Evolutionary conservation across 441 rosid genomes (phyloP).

Genomic region (Pelargonium citronellum): DNA sequence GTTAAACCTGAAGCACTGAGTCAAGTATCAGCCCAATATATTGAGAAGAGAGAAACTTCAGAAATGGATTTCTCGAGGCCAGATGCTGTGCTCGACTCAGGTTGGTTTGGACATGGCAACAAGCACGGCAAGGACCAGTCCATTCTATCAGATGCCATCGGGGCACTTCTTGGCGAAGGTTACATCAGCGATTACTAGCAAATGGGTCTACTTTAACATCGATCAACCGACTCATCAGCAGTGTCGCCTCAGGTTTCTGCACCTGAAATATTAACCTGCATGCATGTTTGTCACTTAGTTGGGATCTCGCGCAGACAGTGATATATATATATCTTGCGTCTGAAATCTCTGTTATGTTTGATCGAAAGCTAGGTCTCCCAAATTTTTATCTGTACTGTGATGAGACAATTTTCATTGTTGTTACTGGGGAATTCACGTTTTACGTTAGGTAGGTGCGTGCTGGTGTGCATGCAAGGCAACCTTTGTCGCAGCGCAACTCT

Average conservation of each 20-base stretch:
- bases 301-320: no score
- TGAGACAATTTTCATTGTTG: background rate
- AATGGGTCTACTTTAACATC: background rate
- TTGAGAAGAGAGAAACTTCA: conserved; percentile 12
- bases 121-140: conserved; percentile 17
- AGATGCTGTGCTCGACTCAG: conserved; percentile 22
- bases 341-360: background rate
- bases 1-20: conserved; percentile 9
- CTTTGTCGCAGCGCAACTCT: background rate
- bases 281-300: background rate
- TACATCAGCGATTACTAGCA: conserved; percentile 17
- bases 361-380: background rate
- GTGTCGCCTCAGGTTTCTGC: conserved; percentile 6
- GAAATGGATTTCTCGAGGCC: conserved; percentile 16
- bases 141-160: conserved; percentile 26
- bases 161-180: conserved; percentile 35
- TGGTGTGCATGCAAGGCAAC: background rate
- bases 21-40: background rate
- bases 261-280: background rate
- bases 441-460: background rate
- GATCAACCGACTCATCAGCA: background rate
- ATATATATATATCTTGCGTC: background rate
- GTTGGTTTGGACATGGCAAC: conserved; percentile 22
- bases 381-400: background rate
- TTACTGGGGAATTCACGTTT: background rate